Conservation (phyloP, 2,329 filamentous ascomycete genomes). For the Pseudopyricularia cyperi region DNA sequence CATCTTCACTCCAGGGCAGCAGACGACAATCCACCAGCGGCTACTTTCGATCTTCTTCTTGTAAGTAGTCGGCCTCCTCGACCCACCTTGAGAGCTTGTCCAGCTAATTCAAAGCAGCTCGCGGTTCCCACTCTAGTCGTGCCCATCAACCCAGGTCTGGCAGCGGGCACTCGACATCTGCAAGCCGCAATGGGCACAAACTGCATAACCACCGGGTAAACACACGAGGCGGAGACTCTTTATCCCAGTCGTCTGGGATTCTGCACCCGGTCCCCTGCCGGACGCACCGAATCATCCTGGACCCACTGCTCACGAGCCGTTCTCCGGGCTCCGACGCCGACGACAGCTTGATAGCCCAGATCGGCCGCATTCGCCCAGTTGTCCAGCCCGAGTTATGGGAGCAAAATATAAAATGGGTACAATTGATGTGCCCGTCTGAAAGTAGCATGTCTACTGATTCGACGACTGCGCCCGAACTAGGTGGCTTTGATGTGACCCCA, state of each 20-base stretch:
- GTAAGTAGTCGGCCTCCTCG: not conserved
- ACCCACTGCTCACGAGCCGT: not conserved
- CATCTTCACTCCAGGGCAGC: not conserved
- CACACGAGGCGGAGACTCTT: not conserved
- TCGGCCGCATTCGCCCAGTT: constrained; percentile 7
- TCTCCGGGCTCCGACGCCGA: constrained; percentile 8
- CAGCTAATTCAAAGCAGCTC: not conserved
- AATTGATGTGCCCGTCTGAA: constrained; percentile 8
- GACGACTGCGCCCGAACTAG: not conserved
- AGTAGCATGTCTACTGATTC: constrained; percentile 2
- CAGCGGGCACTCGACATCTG: not conserved
- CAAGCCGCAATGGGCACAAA: not conserved
- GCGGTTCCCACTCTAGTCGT: not conserved
- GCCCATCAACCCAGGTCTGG: not conserved
- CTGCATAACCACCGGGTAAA: not conserved
- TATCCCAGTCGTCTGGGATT: not conserved
- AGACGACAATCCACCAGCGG: not conserved
- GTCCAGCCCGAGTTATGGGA: constrained; percentile 9
- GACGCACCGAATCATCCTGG: constrained; percentile 1
- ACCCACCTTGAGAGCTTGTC: not conserved
- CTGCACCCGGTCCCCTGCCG: not conserved
- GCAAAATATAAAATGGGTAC: constrained; percentile 14
- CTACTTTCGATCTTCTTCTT: not conserved
- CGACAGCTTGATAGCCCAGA: constrained; percentile 12
- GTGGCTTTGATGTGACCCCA: not conserved